A percentile compares a stretch with the other conserved stretches of the same genome.
Conservation (phyloP, 2,329 filamentous ascomycete species). For the Neospermospora avenae region DNA sequence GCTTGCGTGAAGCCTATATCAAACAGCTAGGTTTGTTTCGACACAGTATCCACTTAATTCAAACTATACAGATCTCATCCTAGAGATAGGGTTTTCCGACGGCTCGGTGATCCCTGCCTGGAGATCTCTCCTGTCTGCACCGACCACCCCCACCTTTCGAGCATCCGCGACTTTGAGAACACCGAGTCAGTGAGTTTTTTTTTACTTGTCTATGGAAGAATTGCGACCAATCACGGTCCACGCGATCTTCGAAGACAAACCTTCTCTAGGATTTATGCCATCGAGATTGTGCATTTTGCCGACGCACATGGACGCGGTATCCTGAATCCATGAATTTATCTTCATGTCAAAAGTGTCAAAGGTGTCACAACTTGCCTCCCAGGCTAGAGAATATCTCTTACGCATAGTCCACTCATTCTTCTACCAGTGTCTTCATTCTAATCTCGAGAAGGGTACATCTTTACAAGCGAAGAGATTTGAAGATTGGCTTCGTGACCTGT, state of each 20-base stretch:
- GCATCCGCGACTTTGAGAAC: background rate
- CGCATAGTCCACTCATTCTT: background rate
- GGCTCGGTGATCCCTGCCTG: background rate
- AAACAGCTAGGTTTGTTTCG: slow-evolving; percentile 1
- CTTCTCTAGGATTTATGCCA: background rate
- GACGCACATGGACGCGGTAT: background rate
- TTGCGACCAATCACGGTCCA: background rate
- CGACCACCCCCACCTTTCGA: background rate
- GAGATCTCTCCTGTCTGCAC: background rate
- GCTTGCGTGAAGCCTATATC: background rate
- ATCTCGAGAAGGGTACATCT: background rate
- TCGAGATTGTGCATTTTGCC: background rate
- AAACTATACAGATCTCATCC: background rate
- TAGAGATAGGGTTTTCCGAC: background rate
- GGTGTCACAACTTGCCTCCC: background rate
- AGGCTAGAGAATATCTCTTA: background rate
- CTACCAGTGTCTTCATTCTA: background rate
- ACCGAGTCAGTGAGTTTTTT: background rate
- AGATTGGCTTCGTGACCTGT: background rate
- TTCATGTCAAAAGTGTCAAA: background rate
- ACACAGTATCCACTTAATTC: background rate
- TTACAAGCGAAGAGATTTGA: background rate
- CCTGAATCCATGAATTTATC: background rate
- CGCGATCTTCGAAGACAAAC: no score
- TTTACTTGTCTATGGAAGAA: background rate